Percentiles rank a stretch among this genome's conserved stretches.
phyloP scores from a whole-genome alignment of 495 filamentous ascomycete species.

The Penicillium canariense region DNA sequence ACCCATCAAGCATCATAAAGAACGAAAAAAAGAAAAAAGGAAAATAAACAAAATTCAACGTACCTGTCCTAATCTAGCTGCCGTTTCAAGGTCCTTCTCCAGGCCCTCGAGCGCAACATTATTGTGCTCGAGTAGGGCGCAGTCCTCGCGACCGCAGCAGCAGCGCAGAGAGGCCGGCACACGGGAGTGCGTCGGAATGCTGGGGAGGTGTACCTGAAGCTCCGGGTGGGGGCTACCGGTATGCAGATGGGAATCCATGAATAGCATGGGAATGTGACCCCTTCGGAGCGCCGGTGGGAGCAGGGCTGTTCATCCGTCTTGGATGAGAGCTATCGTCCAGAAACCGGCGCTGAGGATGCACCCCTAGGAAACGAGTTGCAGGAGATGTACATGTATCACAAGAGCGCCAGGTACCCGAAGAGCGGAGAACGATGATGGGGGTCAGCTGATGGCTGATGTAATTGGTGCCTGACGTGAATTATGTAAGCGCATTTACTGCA shows the following conservation, averaged over 20 bases:
- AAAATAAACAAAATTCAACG: conserved; percentile 18
- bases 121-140: conserved; percentile 76
- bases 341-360: neutral
- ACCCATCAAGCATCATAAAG: neutral
- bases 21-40: conserved; percentile 5
- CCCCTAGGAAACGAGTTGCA: neutral
- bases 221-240: conserved; percentile 20
- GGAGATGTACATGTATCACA: neutral
- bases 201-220: conserved; percentile 19
- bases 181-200: conserved; percentile 42
- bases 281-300: conserved; percentile 11
- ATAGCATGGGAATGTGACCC: conserved; percentile 27
- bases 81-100: conserved; percentile 81
- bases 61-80: conserved; percentile 88
- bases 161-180: conserved; percentile 49
- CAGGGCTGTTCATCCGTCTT: conserved; percentile 2
- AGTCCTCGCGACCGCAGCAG: conserved; percentile 82
- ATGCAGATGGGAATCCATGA: conserved; percentile 38
- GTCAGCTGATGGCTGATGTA: conserved; percentile 2
- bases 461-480: neutral
- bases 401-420: neutral
- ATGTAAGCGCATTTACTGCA: neutral
- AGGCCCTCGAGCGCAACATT: conserved; percentile 72
- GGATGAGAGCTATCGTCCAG: neutral
- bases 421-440: conserved; percentile 1